Base-by-base conservation (phyloP, 768 basidiomycete species). In the Phylloporus sp. region DNA sequence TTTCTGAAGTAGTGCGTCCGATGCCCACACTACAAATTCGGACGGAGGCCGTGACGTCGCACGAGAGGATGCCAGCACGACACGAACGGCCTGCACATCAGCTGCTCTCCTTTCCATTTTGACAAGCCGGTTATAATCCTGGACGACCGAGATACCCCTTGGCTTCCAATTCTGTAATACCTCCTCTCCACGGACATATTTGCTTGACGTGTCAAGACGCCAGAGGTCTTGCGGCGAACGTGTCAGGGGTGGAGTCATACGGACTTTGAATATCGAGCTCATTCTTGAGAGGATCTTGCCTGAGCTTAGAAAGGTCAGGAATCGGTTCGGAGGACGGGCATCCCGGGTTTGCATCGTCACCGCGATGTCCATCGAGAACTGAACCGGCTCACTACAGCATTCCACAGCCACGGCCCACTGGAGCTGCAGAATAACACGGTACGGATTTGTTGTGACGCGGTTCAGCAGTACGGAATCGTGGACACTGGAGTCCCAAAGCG, bases 151-250 rank as follows among this genome's bases (percentile, higher is more conserved):
- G 24, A 97, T 79, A 9, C 95, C 91, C 40, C 95, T 80, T 39
- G 95, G 85, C 59, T 84, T 88, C 95, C 95, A 98, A 18, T 76
- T 68, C 6, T 79, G 84, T 26, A 98, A 76, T 4, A 76, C 69
- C 61, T 97, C 95, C 66, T 98, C 95, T 8, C 95, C 95, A 40
- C 86, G 80, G 0, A 99, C 94, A 69, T 95, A 97, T 67, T 93
- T 95, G 70, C 91, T 88, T 26, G 90, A 85, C 1, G 95, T 97
- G 72, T 99, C 93, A 46, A 98, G 75, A 35, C 94, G 76, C 97
- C 95, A 97, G 13, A 99, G 75, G 56, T 97, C 94, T 65, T 84
- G 84, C 2, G 91, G 80, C 1, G 88, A 93, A 39, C 91, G 84
- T 18, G 91, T 92, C 54, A 91, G 72, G 15, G 91, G 88, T 12